Evolutionary conservation across 176 grass and related monocot genomes (phyloP).

Genomic region (Cenchrus fungigraminus): DNA sequence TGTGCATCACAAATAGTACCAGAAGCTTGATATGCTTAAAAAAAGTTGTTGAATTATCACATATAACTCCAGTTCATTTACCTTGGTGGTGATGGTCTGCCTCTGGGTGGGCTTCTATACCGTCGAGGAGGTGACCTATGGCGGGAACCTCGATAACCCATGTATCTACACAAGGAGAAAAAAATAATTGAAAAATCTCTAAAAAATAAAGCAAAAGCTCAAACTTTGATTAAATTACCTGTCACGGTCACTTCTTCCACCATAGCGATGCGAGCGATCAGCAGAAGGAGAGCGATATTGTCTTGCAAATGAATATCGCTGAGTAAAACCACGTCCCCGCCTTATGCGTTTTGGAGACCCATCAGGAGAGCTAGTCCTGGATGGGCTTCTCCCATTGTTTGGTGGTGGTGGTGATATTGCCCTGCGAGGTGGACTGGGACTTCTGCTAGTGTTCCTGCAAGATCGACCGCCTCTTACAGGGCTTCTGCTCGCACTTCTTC

Average conservation of each 20-base stretch:
- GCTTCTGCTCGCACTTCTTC: constrained; percentile 72
- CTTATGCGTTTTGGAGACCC: constrained; percentile 89
- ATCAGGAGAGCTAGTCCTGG: constrained; percentile 84
- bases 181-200: neutral
- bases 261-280: constrained; percentile 75
- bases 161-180: constrained; percentile 37
- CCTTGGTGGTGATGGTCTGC: constrained; percentile 73
- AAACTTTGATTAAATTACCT: constrained; percentile 53
- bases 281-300: constrained; percentile 87
- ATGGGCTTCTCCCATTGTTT: constrained; percentile 80
- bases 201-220: neutral
- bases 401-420: constrained; percentile 56
- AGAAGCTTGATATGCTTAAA: neutral
- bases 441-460: constrained; percentile 76
- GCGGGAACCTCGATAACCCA: constrained; percentile 61
- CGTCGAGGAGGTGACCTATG: constrained; percentile 85
- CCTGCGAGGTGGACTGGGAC: constrained; percentile 62
- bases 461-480: constrained; percentile 63
- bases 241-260: constrained; percentile 77
- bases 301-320: constrained; percentile 93
- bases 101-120: constrained; percentile 87
- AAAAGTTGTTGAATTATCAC: neutral
- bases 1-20: neutral
- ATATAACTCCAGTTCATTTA: constrained; percentile 33
- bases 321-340: constrained; percentile 88